Evolutionary conservation across 768 basidiomycete species (phyloP), one percentile per base, ranked within the genome.

Genomic region (Arthromyces matolae): DNA sequence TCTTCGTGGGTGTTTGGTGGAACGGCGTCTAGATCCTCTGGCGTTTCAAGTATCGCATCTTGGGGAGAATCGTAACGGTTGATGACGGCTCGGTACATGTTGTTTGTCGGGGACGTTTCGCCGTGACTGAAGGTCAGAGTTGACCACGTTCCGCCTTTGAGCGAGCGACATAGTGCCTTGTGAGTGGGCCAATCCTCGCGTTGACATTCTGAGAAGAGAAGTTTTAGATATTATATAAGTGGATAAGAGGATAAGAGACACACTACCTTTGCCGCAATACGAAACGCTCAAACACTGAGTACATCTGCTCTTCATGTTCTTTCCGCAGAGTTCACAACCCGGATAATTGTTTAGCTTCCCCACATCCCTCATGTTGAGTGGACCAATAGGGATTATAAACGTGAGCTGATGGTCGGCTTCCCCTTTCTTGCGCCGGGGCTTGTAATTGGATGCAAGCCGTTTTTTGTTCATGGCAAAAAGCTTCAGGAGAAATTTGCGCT

Each of bases 271-370:
- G 27, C 68, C 53, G 43, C 72, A 73, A 51, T 74, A 73, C 5
- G 61, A 52, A 9, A 63, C 65, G 0, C 61, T 60, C 19, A 65
- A 54, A 41, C 72, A 75, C 33, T 62, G 62, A 2, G 60, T 37
- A 47, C 74, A 76, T 22, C 64, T 57, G 32, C 60, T 66, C 23
- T 52, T 53, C 5, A 58, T 62, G 40, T 53, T 62, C 38, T 66
- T 62, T 1, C 73, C 71, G 45, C 73, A 76, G 0, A 73, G 54
- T 16, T 61, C 65, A 43, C 72, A 75, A 3, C 71, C 72, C 28
- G 55, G 23, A 19, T 63, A 61, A 32, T 51, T 58, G 18, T 60
- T 69, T 9, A 75, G 55, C 42, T 60, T 67, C 2, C 67, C 71
- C 22, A 73, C 45, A n/a, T 67, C 67, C n/a, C 60, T 58, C 60